Evolutionary conservation across 805 yeast species (phyloP), one percentile per base, ranked within the genome.

Genomic region (Ascoidea rubescens): DNA sequence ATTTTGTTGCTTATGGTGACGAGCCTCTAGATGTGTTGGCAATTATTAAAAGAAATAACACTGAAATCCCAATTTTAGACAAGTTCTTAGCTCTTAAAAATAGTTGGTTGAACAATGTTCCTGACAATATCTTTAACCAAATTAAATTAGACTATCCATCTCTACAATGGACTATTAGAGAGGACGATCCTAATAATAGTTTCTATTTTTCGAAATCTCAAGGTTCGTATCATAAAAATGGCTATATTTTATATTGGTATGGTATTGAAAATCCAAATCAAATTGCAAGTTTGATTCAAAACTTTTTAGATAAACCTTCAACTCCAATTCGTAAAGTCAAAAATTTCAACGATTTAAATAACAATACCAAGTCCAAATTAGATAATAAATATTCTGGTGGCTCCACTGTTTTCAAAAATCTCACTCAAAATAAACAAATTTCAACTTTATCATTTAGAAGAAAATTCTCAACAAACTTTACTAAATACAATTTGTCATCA

Each of bases 41-140:
- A 12, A 82, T 93, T 59, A 93, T 93, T 21, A 74, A 73, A 52
- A 75, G 76, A 47, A 74, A 73, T 45, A 59, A 63, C n/a, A 21
- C 28, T 21, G 67, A 67, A 12, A 72, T 86, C 51, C 84, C 96
- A 8, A 77, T 74, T 50, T 71, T 93, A 56, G 96, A 87, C 66
- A 88, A 87, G 69, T 88, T 93, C 65, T 73, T 89, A 58, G 87
- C 95, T 30, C 78, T 95, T 21, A 83, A 85, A 65, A 77, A 84
- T 52, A 98, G 98, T 48, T 93, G 99, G 99, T 82, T 91, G 65
- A 93, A 93, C 71, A 91, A 91, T 58, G 96, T 93, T 52, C 84
- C 96, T 54, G 99, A 93, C 64, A 91, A 90, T 68, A 84, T 93
- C 50, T 93, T 95, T 78, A 77, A 75, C 51, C 80, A 95, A 14